Base-by-base conservation (phyloP, 768 basidiomycete genomes). In the Mrakia hoshinonis region DNA sequence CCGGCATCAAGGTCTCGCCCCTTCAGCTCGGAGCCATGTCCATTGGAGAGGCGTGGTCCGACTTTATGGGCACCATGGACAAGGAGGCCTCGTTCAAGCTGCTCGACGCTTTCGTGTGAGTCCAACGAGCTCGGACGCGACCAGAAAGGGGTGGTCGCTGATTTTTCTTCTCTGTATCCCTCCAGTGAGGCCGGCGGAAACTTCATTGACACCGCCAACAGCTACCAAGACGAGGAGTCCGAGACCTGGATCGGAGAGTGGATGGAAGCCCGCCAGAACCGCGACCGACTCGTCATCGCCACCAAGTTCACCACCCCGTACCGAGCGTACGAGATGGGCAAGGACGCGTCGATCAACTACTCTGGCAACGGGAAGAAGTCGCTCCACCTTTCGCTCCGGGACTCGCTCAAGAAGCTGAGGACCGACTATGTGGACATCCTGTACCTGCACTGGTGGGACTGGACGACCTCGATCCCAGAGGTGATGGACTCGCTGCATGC, bases 361-460 rank as follows among this genome's bases (percentile, higher is more conserved):
- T 43, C 51, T 18, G 73, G 74, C 26, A 75, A 75, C 64, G 52
- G 60, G 6, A 60, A 54, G 38, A 76, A 75, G 48, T 69, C 73
- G 36, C 24, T 76, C 20, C 73, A 71, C 31, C 55, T 76, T 26
- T 73, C 72, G 11, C 39, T 77, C 47, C 61, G 72, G 11, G 74
- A 75, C 62, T 71, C 73, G 20, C 63, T 76, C 36, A 68, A 69
- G 68, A 74, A 75, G 55, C 70, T 76, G 11, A 58, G 73, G 58
- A 76, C 75, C 43, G 74, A 76, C 68, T 67, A 55, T 38, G 62
- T 75, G 67, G 74, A 76, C 62, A 74, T 76, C 55, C 73, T 76
- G 18, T 76, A 74, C 73, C 69, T 76, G n/a, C 77, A 77, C 68
- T 76, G 75, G 46, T 77, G 75, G 77, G 76, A 74, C 48, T 74